Conservation (phyloP, 1,284 basidiomycete species). For the Ceratorhiza oryzae-sativae region DNA sequence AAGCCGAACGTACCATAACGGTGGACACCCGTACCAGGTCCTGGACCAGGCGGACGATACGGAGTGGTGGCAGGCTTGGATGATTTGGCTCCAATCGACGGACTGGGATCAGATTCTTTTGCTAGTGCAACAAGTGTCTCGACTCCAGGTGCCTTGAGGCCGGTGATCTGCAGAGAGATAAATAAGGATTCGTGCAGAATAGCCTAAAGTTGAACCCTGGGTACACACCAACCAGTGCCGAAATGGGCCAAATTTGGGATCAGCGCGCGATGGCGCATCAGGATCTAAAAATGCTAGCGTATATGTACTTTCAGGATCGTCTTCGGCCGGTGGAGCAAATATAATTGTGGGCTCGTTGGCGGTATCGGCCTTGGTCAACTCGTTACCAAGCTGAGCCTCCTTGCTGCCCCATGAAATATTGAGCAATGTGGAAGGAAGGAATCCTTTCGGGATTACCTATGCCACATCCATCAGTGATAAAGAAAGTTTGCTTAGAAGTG, state of each 20-base stretch:
- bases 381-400: slow-evolving; percentile 61
- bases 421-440: slow-evolving; percentile 58
- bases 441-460: slow-evolving; percentile 52
- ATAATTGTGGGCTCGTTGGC: slow-evolving; percentile 61
- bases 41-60: slow-evolving; percentile 65
- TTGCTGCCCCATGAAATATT: slow-evolving; percentile 61
- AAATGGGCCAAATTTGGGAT: slow-evolving; percentile 65
- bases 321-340: slow-evolving; percentile 53
- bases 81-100: slow-evolving; percentile 24
- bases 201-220: neutral
- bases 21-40: slow-evolving; percentile 63
- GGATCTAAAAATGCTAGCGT: slow-evolving; percentile 73
- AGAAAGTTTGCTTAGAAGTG: too few species aligned
- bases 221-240: slow-evolving; percentile 71
- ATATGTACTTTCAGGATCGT: slow-evolving; percentile 53
- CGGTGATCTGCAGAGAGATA: slow-evolving; percentile 58
- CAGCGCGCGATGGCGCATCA: slow-evolving; percentile 65
- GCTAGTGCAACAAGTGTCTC: slow-evolving; percentile 56
- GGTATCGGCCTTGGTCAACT: slow-evolving; percentile 58
- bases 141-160: slow-evolving; percentile 58
- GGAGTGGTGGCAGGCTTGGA: slow-evolving; percentile 56
- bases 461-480: neutral
- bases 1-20: slow-evolving; percentile 59
- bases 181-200: neutral
- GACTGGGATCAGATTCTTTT: slow-evolving; percentile 15